phyloP scores from a whole-genome alignment of 2,329 filamentous ascomycete species.

The Ophidiomyces ophidiicola region DNA sequence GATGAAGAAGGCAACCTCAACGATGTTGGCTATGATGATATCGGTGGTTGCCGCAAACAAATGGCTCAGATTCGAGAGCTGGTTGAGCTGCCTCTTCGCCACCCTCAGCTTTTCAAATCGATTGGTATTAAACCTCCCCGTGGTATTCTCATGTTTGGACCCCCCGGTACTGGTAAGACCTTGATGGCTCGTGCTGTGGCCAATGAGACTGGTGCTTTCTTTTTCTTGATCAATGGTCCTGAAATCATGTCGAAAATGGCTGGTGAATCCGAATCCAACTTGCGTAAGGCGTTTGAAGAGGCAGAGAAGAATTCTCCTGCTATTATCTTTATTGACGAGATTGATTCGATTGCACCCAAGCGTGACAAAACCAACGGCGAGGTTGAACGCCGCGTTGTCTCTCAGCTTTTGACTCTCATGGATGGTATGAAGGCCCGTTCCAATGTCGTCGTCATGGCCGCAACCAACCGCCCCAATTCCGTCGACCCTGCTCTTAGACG shows the following conservation, averaged over 20 bases:
- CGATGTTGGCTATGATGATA: conserved; percentile 97
- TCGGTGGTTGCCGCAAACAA: conserved; percentile 97
- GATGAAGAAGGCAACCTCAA: conserved; percentile 99
- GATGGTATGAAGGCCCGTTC: conserved; percentile 99
- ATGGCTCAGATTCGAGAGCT: conserved; percentile 99
- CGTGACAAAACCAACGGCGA: conserved; percentile 99
- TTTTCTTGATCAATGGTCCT: conserved; percentile 98
- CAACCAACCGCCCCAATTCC: conserved; percentile 96
- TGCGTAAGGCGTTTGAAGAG: conserved; percentile 98
- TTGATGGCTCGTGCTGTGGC: conserved; percentile 97
- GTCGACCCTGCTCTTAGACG: conserved; percentile 95
- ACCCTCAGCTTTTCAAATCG: conserved; percentile 98
- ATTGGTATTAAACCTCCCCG: conserved; percentile 99
- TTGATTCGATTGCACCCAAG: conserved; percentile 98
- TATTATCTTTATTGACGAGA: conserved; percentile 99
- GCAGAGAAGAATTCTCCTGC: conserved; percentile 98
- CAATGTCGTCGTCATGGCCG: conserved; percentile 98
- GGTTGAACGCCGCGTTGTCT: conserved; percentile 95
- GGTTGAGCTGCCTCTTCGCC: conserved; percentile 90
- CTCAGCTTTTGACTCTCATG: conserved; percentile 93
- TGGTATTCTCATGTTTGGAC: conserved; percentile 91
- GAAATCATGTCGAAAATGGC: conserved; percentile 99
- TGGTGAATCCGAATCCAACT: conserved; percentile 95
- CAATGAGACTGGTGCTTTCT: conserved; percentile 98
- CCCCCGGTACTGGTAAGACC: conserved; percentile 98